Conservation (phyloP, 192 early-diverging fungal genomes). For the Rhizoclosmatium sp. region DNA sequence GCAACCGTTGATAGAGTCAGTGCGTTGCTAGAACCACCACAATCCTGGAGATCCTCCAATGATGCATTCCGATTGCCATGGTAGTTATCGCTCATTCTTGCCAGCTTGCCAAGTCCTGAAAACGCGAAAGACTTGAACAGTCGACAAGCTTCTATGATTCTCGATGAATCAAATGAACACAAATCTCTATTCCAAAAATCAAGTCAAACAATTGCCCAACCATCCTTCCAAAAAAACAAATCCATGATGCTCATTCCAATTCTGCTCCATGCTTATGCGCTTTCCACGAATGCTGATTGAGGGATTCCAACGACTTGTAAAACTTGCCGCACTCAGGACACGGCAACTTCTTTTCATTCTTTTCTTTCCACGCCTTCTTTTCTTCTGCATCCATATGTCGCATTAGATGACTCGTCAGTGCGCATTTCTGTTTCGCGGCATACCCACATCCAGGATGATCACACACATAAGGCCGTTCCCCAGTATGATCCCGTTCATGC, state of each 20-base stretch:
- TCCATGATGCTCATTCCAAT: too few species aligned
- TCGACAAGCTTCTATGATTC: not conserved
- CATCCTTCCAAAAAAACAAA: too few species aligned
- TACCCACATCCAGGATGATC: slow-evolving; percentile 16
- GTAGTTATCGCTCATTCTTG: too few species aligned
- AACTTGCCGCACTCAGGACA: slow-evolving; percentile 9
- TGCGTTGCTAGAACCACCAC: too few species aligned
- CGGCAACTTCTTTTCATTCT: slow-evolving; percentile 5
- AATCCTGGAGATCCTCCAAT: too few species aligned
- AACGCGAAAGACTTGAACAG: not conserved
- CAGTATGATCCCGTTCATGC: slow-evolving; percentile 16
- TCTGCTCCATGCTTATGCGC: not conserved
- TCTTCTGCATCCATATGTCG: slow-evolving; percentile 1
- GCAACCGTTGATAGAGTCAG: too few species aligned
- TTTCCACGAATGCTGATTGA: slow-evolving; percentile 12
- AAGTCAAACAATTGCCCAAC: too few species aligned
- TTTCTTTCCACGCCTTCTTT: not conserved
- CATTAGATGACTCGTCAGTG: not conserved
- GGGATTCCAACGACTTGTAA: slow-evolving; percentile 17
- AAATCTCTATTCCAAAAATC: not conserved
- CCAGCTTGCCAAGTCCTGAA: not conserved
- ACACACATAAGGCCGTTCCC: slow-evolving; percentile 31
- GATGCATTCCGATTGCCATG: too few species aligned
- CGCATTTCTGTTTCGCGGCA: slow-evolving; percentile 8
- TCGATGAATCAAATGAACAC: not conserved